These are phyloP conservation scores for Phytophthora ramorum DNA, from an alignment of 352 stramenopile species.

Conservation along the genomic window DNA sequence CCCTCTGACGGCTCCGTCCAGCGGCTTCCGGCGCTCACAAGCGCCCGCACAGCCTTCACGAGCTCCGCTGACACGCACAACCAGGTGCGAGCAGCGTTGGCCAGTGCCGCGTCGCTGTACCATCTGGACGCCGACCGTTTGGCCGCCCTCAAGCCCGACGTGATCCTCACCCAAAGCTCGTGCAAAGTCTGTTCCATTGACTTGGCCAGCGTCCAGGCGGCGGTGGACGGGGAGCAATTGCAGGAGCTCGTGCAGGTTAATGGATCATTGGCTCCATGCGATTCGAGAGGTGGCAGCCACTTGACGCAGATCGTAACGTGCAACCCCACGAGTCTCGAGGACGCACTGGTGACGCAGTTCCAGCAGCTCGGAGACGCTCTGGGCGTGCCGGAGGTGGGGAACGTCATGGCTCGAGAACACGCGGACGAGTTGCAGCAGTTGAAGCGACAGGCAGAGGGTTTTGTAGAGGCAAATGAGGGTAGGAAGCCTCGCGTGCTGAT, in stretches of 20 bases:
- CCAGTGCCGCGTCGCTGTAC: constrained; percentile 64
- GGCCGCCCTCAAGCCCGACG: constrained; percentile 51
- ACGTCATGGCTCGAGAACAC: constrained; percentile 46
- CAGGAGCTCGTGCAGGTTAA: not conserved
- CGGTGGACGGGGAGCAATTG: constrained; percentile 13
- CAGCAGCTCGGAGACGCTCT: constrained; percentile 56
- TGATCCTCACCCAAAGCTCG: constrained; percentile 78
- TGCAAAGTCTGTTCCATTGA: constrained; percentile 84
- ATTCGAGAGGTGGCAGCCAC: constrained; percentile 3
- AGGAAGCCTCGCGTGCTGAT: constrained; percentile 50
- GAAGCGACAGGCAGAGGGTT: constrained; percentile 22
- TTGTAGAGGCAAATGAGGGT: constrained; percentile 15
- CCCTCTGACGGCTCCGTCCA: constrained; percentile 38
- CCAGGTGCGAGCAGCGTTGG: constrained; percentile 61
- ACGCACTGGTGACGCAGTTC: constrained; percentile 63
- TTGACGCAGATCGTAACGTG: constrained; percentile 53
- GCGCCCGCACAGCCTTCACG: constrained; percentile 67
- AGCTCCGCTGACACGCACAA: constrained; percentile 69
- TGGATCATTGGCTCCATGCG: not conserved
- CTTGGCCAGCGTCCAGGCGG: constrained; percentile 48
- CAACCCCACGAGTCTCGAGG: constrained; percentile 51
- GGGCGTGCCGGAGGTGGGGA: constrained; percentile 43
- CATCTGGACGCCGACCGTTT: constrained; percentile 57
- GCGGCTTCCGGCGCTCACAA: constrained; percentile 62
- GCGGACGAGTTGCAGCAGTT: constrained; percentile 33